Conservation (phyloP, 1,284 basidiomycete genomes). For the Leccinum subrobustum region DNA sequence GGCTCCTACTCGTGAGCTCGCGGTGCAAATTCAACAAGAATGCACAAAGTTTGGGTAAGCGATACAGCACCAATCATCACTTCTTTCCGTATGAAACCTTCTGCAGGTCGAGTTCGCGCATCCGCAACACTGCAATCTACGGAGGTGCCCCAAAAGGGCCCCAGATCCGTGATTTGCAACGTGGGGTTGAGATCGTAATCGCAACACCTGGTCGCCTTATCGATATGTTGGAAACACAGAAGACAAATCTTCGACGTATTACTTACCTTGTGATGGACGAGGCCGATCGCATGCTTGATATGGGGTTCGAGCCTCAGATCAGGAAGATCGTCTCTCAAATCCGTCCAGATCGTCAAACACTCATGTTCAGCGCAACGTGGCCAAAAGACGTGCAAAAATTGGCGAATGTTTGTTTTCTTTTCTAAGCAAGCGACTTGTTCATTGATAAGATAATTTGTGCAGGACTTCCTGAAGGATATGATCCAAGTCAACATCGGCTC, state of each 20-base stretch:
- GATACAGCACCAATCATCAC: not conserved
- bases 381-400: conserved; percentile 99
- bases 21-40: conserved; percentile 98
- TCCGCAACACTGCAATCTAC: conserved; percentile 98
- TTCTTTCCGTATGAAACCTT: conserved; percentile 5
- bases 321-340: conserved; percentile 98
- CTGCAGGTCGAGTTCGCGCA: conserved; percentile 83
- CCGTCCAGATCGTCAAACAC: conserved; percentile 91
- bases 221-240: conserved; percentile 94
- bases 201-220: conserved; percentile 90
- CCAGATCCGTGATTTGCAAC: conserved; percentile 95
- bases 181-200: conserved; percentile 95
- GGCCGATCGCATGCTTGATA: conserved; percentile 97
- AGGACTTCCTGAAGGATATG: conserved; percentile 95
- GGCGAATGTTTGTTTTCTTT: conserved; percentile 59
- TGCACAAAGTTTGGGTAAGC: conserved; percentile 94
- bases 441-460: conserved; percentile 5
- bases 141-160: conserved; percentile 98
- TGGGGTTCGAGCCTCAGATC: conserved; percentile 99
- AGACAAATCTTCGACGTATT: conserved; percentile 93
- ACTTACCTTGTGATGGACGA: conserved; percentile 99
- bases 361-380: conserved; percentile 99
- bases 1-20: conserved; percentile 96
- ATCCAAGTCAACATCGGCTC: conserved; percentile 99
- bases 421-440: not conserved